Percentiles rank a stretch among this genome's conserved stretches.
Conservation (phyloP, 768 basidiomycete genomes). For the Astraeus odoratus region DNA sequence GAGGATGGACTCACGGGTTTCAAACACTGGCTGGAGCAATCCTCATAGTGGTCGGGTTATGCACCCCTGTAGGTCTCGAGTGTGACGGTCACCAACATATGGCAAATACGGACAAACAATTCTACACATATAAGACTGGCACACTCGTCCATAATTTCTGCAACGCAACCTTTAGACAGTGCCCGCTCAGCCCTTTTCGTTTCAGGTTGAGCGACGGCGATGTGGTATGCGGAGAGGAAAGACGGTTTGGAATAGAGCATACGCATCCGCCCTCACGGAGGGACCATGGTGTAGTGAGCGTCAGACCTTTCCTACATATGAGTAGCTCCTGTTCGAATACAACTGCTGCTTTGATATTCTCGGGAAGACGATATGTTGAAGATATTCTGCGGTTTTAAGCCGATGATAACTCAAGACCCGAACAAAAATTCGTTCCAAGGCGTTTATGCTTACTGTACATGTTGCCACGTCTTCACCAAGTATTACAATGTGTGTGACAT, state of each 20-base stretch:
- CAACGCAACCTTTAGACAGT: constrained; percentile 68
- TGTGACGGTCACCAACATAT: too few species aligned
- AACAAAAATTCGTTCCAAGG: too few species aligned
- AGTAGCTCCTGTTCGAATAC: too few species aligned
- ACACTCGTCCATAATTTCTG: background rate
- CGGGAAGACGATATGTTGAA: too few species aligned
- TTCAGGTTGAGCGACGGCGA: constrained; percentile 52
- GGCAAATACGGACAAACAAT: constrained; percentile 26
- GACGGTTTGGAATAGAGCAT: constrained; percentile 56
- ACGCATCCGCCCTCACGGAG: constrained; percentile 30
- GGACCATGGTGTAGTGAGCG: constrained; percentile 47
- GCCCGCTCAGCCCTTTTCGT: constrained; percentile 42
- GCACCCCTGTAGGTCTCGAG: too few species aligned
- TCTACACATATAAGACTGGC: constrained; percentile 9
- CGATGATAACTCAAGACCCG: too few species aligned
- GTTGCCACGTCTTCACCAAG: too few species aligned
- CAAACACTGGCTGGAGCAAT: constrained; percentile 42
- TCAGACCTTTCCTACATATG: constrained; percentile 61
- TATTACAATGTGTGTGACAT: too few species aligned
- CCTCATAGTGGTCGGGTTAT: too few species aligned
- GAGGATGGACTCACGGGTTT: constrained; percentile 37
- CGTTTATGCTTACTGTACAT: too few species aligned
- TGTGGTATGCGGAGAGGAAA: constrained; percentile 61
- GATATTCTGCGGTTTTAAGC: too few species aligned
- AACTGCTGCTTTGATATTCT: too few species aligned